Conservation (phyloP, 2,329 filamentous ascomycete species). For the Sclerotinia subarctica region DNA sequence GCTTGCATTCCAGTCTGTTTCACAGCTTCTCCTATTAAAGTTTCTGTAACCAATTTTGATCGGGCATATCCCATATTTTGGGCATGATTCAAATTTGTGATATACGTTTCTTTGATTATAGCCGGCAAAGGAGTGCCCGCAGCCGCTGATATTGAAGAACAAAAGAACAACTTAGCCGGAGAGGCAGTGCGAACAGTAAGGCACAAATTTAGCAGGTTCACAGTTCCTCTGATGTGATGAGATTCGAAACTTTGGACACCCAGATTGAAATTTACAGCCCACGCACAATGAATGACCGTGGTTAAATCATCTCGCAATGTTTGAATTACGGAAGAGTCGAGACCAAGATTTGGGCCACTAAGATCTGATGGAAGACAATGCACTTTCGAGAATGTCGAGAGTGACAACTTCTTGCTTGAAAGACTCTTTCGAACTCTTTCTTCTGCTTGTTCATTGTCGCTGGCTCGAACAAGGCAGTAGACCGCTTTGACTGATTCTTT, state of each 20-base stretch:
- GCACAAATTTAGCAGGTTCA: slow-evolving; percentile 44
- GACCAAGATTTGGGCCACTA: slow-evolving; percentile 42
- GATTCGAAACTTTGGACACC: slow-evolving; percentile 49
- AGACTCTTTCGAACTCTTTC: slow-evolving; percentile 12
- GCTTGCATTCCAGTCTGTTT: slow-evolving; percentile 37
- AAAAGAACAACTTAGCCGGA: slow-evolving; percentile 40
- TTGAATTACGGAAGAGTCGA: slow-evolving; percentile 35
- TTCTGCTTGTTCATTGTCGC: slow-evolving; percentile 2
- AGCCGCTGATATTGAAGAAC: slow-evolving; percentile 41
- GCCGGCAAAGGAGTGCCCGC: slow-evolving; percentile 35
- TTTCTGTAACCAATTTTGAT: slow-evolving; percentile 50
- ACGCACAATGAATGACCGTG: slow-evolving; percentile 50
- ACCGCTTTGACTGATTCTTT: slow-evolving; percentile 20
- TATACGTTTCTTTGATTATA: slow-evolving; percentile 40
- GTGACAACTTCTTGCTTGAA: slow-evolving; percentile 16
- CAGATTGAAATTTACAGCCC: slow-evolving; percentile 58
- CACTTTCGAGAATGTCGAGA: slow-evolving; percentile 38
- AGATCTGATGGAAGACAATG: slow-evolving; percentile 43
- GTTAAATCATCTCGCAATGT: slow-evolving; percentile 40
- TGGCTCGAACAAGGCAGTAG: slow-evolving; percentile 50
- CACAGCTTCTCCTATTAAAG: slow-evolving; percentile 42
- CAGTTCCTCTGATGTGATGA: slow-evolving; percentile 44
- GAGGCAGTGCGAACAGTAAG: slow-evolving; percentile 34
- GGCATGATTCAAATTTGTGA: slow-evolving; percentile 35
- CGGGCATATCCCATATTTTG: slow-evolving; percentile 51